Base-by-base conservation (phyloP, 139 green algal genomes). In the Chlorella sp. region DNA sequence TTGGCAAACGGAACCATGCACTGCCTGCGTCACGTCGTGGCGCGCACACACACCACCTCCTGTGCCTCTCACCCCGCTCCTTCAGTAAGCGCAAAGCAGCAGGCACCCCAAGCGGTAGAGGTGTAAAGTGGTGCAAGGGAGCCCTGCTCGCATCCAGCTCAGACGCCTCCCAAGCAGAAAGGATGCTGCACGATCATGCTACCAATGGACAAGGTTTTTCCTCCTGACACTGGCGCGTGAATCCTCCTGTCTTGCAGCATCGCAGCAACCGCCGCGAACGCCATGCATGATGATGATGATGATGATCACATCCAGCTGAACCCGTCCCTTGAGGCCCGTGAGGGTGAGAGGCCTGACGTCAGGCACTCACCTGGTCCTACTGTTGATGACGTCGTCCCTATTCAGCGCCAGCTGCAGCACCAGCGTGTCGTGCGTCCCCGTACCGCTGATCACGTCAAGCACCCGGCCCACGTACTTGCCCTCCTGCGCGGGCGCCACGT, bases 1-100 rank as follows among this genome's bases (percentile, higher is more conserved):
- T 77, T 74, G 42, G 71, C 77, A 62, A 83, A 86, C 20, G 81
- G 81, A 1, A 86, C 35, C 68, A 83, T 65, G 69, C 62, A 75
- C 33, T 70, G 74, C 31, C 79, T 84, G 80, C 33, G 62, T 24
- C 42, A 64, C 24, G 24, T n/a, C n/a, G n/a, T n/a, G n/a, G n/a
- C n/a, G n/a, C n/a, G n/a, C n/a, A n/a, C n/a, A n/a, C n/a, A n/a
- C n/a, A n/a, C n/a, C n/a, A n/a, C n/a, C n/a, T n/a, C n/a, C n/a
- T n/a, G n/a, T n/a, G n/a, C n/a, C n/a, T n/a, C n/a, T n/a, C n/a
- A n/a, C n/a, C n/a, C n/a, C n/a, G n/a, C n/a, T n/a, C n/a, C n/a
- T n/a, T n/a, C n/a, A n/a, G n/a, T n/a, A n/a, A n/a, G n/a, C n/a
- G n/a, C n/a, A n/a, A n/a, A n/a, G n/a, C n/a, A n/a, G n/a, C n/a